Percentiles rank a stretch among this genome's conserved stretches.
Conservation (phyloP, 495 filamentous ascomycete genomes). For the Lophium mytilinum region DNA sequence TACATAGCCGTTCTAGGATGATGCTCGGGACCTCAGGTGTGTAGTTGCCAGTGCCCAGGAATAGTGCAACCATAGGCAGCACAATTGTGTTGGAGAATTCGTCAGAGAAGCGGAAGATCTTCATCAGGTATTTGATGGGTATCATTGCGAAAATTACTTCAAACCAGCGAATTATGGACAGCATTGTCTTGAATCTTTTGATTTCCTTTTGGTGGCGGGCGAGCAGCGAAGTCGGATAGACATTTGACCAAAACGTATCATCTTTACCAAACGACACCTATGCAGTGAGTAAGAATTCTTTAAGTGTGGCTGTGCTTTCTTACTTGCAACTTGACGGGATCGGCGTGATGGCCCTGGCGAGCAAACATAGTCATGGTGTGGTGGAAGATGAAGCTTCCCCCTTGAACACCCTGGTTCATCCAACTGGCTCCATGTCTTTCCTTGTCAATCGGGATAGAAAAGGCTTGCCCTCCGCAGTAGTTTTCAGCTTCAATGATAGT, state of each 20-base stretch:
- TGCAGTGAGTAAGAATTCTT: no score
- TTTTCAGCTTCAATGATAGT: slow-evolving; percentile 61
- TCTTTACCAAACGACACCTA: slow-evolving; percentile 72
- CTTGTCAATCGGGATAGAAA: slow-evolving; percentile 64
- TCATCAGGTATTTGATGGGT: slow-evolving; percentile 61
- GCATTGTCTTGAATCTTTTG: slow-evolving; percentile 52
- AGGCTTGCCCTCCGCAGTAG: slow-evolving; percentile 74
- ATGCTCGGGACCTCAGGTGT: slow-evolving; percentile 68
- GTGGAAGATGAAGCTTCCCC: slow-evolving; percentile 69
- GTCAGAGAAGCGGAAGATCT: slow-evolving; percentile 61
- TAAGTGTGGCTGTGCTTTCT: background rate
- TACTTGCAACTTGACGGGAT: slow-evolving; percentile 62
- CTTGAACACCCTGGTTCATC: slow-evolving; percentile 83
- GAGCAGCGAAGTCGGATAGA: slow-evolving; percentile 63
- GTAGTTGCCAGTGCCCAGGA: slow-evolving; percentile 62
- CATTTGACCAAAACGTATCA: slow-evolving; percentile 72
- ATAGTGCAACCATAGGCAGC: slow-evolving; percentile 67
- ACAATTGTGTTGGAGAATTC: slow-evolving; percentile 70
- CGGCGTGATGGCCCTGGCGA: slow-evolving; percentile 56
- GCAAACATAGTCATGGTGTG: slow-evolving; percentile 75
- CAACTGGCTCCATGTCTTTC: slow-evolving; percentile 58
- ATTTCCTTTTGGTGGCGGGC: slow-evolving; percentile 56
- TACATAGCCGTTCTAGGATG: slow-evolving; percentile 69
- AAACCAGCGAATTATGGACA: slow-evolving; percentile 61
- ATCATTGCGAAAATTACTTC: slow-evolving; percentile 65